These are phyloP conservation scores for Colletotrichum siamense DNA, from an alignment of 2,329 filamentous ascomycete species.

Conservation along the genomic window DNA sequence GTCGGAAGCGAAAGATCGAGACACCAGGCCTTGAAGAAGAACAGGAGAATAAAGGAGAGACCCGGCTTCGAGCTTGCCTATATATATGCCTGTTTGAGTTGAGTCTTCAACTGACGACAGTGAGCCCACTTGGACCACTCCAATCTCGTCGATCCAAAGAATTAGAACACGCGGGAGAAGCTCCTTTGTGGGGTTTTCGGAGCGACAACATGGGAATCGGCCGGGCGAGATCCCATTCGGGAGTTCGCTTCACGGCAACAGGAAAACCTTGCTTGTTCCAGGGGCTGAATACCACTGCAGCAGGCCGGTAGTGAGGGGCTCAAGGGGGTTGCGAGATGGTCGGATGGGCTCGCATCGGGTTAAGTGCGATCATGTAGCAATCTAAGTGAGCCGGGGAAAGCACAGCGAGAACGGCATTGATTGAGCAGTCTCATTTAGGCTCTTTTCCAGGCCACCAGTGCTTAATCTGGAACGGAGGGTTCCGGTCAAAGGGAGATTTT, in stretches of 20 bases:
- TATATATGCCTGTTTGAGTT: background rate
- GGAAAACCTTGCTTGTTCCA: background rate
- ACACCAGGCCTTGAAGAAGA: background rate
- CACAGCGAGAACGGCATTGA: background rate
- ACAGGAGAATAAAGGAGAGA: background rate
- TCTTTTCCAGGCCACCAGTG: background rate
- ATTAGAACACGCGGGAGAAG: background rate
- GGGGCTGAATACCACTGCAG: background rate
- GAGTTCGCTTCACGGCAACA: background rate
- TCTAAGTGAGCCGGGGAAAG: background rate
- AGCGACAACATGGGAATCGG: background rate
- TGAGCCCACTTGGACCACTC: constrained; percentile 11
- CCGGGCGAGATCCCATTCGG: background rate
- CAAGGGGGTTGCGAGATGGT: background rate
- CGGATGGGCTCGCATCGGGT: background rate
- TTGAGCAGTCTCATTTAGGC: constrained; percentile 17
- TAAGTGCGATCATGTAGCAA: background rate
- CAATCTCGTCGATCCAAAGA: constrained; percentile 1
- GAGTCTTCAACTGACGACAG: background rate
- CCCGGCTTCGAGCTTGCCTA: background rate
- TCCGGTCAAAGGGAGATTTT: constrained; percentile 12
- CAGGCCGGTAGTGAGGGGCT: constrained; percentile 1
- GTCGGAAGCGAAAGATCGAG: background rate
- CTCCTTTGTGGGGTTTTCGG: background rate
- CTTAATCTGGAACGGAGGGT: constrained; percentile 20